A percentile compares a stretch with the other conserved stretches of the same genome.
phyloP scores from a whole-genome alignment of 768 basidiomycete genomes.

The Tephrocybe sp. region DNA sequence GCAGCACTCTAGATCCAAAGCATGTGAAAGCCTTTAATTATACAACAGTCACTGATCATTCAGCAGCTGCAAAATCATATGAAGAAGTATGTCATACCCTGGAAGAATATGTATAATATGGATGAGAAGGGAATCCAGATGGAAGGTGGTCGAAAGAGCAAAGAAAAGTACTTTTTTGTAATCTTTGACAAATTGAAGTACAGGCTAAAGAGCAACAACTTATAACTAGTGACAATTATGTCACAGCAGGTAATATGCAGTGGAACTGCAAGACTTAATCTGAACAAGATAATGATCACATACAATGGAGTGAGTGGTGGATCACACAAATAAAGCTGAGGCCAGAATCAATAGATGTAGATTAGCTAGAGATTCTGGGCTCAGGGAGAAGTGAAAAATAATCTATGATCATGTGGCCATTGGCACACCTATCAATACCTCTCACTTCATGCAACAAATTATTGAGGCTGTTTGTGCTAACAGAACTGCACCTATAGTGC shows the following conservation, averaged over 20 bases:
- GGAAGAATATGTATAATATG: too few species aligned
- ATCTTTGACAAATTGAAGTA: conserved; percentile 14
- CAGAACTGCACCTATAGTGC: conserved; percentile 26
- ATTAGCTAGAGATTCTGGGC: too few species aligned
- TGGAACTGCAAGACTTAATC: too few species aligned
- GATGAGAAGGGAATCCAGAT: conserved; percentile 25
- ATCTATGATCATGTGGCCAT: too few species aligned
- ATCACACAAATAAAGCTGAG: too few species aligned
- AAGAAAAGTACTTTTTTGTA: conserved; percentile 22
- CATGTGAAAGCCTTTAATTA: conserved; percentile 32
- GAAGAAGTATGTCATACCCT: conserved; percentile 25
- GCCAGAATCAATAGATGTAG: too few species aligned
- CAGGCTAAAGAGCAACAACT: conserved; percentile 27
- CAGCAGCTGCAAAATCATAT: conserved; percentile 17
- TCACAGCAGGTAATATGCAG: too few species aligned
- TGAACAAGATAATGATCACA: too few species aligned
- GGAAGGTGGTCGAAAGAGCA: conserved; percentile 27
- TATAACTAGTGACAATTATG: conserved; percentile 44
- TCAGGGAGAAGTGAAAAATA: too few species aligned
- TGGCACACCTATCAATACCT: too few species aligned
- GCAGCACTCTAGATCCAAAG: conserved; percentile 32
- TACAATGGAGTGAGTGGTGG: too few species aligned
- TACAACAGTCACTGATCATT: conserved; percentile 25
- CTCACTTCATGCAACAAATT: too few species aligned
- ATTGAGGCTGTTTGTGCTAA: conserved; percentile 40